Conservation (phyloP, 1,284 basidiomycete species). For the Cutaneotrichosporon sp. region DNA sequence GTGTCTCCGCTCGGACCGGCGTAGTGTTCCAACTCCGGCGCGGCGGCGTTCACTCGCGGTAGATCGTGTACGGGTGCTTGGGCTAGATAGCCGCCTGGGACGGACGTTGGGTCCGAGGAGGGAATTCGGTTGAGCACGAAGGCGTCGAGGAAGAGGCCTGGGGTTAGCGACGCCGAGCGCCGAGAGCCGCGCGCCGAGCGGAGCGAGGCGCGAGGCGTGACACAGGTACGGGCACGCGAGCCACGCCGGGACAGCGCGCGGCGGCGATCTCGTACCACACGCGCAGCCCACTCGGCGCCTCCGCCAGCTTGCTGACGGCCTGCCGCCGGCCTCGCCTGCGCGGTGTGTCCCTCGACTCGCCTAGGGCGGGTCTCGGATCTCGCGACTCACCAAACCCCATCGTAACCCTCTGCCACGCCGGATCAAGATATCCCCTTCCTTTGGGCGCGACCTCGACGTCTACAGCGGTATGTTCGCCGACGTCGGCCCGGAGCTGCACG, state of each 20-base stretch:
- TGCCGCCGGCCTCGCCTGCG: neutral
- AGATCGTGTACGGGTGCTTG: constrained; percentile 35
- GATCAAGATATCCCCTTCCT: constrained; percentile 39
- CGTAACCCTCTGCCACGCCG: constrained; percentile 29
- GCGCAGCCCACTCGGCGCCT: too few species aligned
- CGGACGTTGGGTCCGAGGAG: constrained; percentile 17
- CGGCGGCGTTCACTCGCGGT: constrained; percentile 13
- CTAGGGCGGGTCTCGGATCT: too few species aligned
- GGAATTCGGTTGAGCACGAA: constrained; percentile 39
- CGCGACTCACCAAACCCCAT: constrained; percentile 37
- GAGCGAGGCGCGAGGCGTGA: neutral
- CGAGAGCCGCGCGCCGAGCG: neutral
- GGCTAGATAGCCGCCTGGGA: constrained; percentile 43
- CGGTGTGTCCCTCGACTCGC: too few species aligned
- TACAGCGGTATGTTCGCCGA: constrained; percentile 31
- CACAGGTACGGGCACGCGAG: too few species aligned
- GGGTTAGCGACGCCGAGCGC: neutral
- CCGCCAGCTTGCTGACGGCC: too few species aligned
- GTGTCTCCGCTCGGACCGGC: constrained; percentile 24
- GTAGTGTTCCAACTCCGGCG: constrained; percentile 33
- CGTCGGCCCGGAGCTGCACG: neutral
- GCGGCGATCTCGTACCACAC: too few species aligned
- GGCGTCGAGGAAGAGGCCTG: constrained; percentile 43
- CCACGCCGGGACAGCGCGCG: too few species aligned
- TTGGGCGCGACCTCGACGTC: constrained; percentile 37